Conservation (phyloP, 1,139 yeast species). For the Eremothecium coryli region DNA sequence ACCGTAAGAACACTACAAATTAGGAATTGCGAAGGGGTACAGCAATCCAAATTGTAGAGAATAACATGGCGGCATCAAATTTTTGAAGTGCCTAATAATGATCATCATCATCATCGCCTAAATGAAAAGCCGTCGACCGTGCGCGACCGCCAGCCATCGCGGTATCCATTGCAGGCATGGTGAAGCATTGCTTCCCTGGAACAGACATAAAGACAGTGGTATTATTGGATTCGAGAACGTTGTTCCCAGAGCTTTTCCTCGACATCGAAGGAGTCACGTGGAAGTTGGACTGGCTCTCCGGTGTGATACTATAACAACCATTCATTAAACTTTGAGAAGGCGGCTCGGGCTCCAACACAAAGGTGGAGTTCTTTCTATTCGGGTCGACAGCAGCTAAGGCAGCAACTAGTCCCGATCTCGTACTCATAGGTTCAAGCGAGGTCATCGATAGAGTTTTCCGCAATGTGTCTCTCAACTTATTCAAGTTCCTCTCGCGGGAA, state of each 20-base stretch:
- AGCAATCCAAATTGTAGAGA: no score
- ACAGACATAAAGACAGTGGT: not conserved
- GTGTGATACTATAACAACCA: constrained; percentile 28
- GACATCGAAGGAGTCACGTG: constrained; percentile 21
- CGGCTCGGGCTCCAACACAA: constrained; percentile 28
- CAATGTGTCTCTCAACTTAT: constrained; percentile 20
- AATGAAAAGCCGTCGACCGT: constrained; percentile 1
- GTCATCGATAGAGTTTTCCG: constrained; percentile 27
- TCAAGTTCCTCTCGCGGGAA: constrained; percentile 14
- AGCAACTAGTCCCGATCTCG: constrained; percentile 2
- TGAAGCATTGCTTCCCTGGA: not conserved
- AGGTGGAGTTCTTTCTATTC: constrained; percentile 23
- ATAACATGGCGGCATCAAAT: no score
- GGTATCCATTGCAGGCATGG: not conserved
- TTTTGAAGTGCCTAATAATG: not conserved
- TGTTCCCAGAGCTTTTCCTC: constrained; percentile 17
- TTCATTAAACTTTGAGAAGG: constrained; percentile 27
- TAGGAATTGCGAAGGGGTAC: no score
- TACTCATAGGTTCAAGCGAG: constrained; percentile 10
- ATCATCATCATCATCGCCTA: constrained; percentile 2
- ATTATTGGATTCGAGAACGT: constrained; percentile 4
- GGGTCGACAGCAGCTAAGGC: constrained; percentile 2
- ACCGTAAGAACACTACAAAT: no score
- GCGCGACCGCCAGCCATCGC: not conserved
- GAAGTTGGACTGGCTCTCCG: constrained; percentile 24